Evolutionary conservation across 495 filamentous ascomycete genomes (phyloP), one percentile per base, ranked within the genome.

Genomic region (Eremomyces bilateralis): DNA sequence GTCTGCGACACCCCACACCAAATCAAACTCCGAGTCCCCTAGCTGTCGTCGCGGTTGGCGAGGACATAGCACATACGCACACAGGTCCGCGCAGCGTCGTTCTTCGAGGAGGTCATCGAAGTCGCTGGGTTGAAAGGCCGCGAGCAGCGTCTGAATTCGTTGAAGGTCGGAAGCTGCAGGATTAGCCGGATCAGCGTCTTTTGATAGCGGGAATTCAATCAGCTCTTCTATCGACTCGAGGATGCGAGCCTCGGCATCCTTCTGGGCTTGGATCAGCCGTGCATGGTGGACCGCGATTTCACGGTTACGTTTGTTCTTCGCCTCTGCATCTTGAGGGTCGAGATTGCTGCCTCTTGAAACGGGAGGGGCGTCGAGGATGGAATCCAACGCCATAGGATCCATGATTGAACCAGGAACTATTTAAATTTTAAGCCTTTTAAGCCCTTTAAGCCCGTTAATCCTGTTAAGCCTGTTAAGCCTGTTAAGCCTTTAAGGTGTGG

Each of bases 101-200:
- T 97, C 88, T 35, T 74, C 65, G 41, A 93, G 69, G 12, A 94
- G 52, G 39, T 74, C 72, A 44, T 91, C 78, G 58, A 84, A 92
- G 53, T 97, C 85, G 13, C 61, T 52, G 1, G 83, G 80, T 40
- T 79, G 74, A 56, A 94, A 94, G n/a, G 63, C 59, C 0, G 53
- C 42, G 15, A 95, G 43, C 1, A 65, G 58, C 0, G 52, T 32
- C 38, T 72, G 72, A 54, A 94, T 63, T 4, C 43, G 39, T 0
- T 44, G 37, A 4, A 54, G 60, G 48, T 90, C 79, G 29, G 53
- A 34, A 2, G 61, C 40, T 2, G 65, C 61, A 1, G 76, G 79
- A 25, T 60, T 49, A 19, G 66, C 57, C 3, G 79, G 66, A 48
- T 70, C 57, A 38, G 65, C 59, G 12, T 54, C 46, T 1, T 61